phyloP scores from a whole-genome alignment of 306 rosid genomes.

The Dryas drummondii region DNA sequence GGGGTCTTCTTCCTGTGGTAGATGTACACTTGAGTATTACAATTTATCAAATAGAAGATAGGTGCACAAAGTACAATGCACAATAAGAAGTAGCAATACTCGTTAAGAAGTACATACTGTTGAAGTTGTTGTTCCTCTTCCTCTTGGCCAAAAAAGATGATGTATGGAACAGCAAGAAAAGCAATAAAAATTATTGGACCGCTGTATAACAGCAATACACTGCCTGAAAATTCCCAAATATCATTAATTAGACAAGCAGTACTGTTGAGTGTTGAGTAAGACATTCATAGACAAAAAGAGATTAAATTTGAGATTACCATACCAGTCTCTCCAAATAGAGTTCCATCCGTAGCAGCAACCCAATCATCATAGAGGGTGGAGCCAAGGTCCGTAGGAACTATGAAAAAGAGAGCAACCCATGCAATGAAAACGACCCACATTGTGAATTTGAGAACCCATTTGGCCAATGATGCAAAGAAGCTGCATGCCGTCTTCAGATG shows the following conservation, averaged over 20 bases:
- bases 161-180: slow-evolving; percentile 52
- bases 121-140: slow-evolving; percentile 38
- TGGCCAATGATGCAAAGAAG: slow-evolving; percentile 28
- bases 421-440: slow-evolving; percentile 44
- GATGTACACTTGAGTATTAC: neutral
- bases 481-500: neutral
- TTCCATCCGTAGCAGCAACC: slow-evolving; percentile 30
- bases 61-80: neutral
- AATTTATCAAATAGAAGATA: neutral
- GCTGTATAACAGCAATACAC: slow-evolving; percentile 38
- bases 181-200: slow-evolving; percentile 59
- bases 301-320: neutral
- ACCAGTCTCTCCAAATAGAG: slow-evolving; percentile 51
- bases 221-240: slow-evolving; percentile 35
- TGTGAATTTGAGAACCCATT: slow-evolving; percentile 40
- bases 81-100: no score
- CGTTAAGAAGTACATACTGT: slow-evolving; percentile 33
- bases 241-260: no score
- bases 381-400: slow-evolving; percentile 36
- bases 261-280: no score
- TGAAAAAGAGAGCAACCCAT: slow-evolving; percentile 47
- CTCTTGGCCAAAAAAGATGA: slow-evolving; percentile 38
- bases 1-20: slow-evolving; percentile 53
- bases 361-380: neutral
- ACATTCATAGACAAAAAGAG: neutral